These are phyloP conservation scores for Aspergillus affinis DNA, from an alignment of 495 filamentous ascomycete genomes.

Conservation along the genomic window DNA sequence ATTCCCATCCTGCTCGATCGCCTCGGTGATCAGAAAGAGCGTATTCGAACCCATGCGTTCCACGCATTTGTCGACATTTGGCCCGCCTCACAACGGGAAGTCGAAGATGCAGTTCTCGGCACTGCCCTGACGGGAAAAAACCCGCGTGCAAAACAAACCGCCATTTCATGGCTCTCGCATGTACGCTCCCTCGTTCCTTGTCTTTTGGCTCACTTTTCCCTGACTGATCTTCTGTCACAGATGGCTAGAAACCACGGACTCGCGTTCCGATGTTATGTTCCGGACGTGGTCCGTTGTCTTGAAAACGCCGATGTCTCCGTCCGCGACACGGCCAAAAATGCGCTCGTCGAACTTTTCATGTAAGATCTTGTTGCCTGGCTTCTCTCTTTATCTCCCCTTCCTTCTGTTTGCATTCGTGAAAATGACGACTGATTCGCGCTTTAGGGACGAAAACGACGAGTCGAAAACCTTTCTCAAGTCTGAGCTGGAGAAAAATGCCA, in stretches of 20 bases:
- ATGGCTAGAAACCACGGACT: constrained; percentile 76
- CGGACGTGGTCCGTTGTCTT: constrained; percentile 75
- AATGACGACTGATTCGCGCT: not conserved
- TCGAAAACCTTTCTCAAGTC: not conserved
- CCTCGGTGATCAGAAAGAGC: constrained; percentile 85
- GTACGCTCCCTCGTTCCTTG: constrained; percentile 45
- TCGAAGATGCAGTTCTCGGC: constrained; percentile 78
- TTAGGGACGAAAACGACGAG: not conserved
- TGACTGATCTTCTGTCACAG: constrained; percentile 38
- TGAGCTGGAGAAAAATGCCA: no score
- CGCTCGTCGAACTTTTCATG: constrained; percentile 83
- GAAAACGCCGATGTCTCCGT: constrained; percentile 88
- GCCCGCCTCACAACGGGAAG: constrained; percentile 62
- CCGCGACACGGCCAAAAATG: constrained; percentile 75
- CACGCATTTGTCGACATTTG: constrained; percentile 73
- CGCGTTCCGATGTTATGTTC: constrained; percentile 78
- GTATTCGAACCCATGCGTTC: constrained; percentile 66
- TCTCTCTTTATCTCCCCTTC: not conserved
- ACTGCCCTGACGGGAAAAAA: constrained; percentile 76
- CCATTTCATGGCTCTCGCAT: constrained; percentile 75
- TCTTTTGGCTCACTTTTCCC: constrained; percentile 6
- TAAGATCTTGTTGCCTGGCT: constrained; percentile 35
- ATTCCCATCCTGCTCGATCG: constrained; percentile 75
- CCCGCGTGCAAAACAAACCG: constrained; percentile 75
- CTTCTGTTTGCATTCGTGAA: not conserved